Evolutionary conservation across 2,329 filamentous ascomycete species (phyloP).

Genomic region (Cladosporium sp.): DNA sequence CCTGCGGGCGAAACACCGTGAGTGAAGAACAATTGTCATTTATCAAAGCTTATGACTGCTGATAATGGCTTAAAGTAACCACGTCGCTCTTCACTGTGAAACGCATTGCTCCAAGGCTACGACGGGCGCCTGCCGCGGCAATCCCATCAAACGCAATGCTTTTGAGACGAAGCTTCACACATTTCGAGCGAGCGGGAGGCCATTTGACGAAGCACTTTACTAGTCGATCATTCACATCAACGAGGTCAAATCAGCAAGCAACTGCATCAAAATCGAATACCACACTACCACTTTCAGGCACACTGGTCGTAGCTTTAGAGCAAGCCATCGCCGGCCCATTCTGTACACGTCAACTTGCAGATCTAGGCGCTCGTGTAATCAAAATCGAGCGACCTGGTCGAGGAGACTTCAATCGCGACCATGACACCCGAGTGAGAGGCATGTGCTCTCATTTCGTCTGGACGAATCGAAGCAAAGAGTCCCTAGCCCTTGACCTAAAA

Average conservation of each 20-base stretch:
- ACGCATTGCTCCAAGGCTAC: not conserved
- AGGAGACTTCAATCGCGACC: conserved; percentile 55
- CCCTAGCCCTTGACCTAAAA: conserved; percentile 54
- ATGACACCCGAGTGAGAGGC: conserved; percentile 53
- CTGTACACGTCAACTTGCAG: conserved; percentile 56
- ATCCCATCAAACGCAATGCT: not conserved
- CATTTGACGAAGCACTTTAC: not conserved
- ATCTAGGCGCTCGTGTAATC: conserved; percentile 56
- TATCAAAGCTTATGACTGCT: not conserved
- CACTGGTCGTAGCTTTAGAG: conserved; percentile 55
- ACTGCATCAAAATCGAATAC: not conserved
- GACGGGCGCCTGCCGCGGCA: not conserved
- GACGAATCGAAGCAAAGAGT: conserved; percentile 57
- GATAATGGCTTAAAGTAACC: not conserved
- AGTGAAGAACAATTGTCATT: not conserved
- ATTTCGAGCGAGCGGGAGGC: not conserved
- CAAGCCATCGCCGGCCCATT: conserved; percentile 58
- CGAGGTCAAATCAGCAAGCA: not conserved
- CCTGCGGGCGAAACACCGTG: not conserved
- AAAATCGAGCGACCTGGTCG: conserved; percentile 55
- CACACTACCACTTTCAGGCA: conserved; percentile 41
- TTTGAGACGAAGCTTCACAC: not conserved
- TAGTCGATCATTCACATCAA: not conserved
- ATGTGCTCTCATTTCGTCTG: conserved; percentile 58
- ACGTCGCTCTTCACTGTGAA: not conserved